Evolutionary conservation across 2,329 filamentous ascomycete genomes (phyloP).

Genomic region (Alternaria burnsii): DNA sequence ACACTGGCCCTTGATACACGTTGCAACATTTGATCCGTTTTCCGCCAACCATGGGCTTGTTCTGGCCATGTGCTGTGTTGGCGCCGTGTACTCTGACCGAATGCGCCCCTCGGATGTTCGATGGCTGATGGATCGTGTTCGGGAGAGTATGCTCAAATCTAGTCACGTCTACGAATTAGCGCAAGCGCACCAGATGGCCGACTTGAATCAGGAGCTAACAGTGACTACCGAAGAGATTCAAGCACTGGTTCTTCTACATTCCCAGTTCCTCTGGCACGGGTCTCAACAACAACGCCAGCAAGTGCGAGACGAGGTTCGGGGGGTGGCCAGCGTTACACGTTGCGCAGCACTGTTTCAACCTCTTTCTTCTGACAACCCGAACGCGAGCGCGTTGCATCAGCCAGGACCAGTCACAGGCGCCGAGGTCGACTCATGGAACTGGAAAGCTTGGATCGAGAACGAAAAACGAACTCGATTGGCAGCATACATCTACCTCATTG

Average conservation of each 20-base stretch:
- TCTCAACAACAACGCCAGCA: slow-evolving; percentile 70
- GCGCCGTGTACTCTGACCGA: slow-evolving; percentile 76
- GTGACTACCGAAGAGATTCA: slow-evolving; percentile 71
- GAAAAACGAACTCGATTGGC: slow-evolving; percentile 73
- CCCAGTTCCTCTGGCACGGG: slow-evolving; percentile 74
- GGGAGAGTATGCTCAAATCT: slow-evolving; percentile 66
- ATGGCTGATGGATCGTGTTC: slow-evolving; percentile 72
- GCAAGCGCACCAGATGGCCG: slow-evolving; percentile 49
- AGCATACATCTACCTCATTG: slow-evolving; percentile 70
- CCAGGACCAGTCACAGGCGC: slow-evolving; percentile 54
- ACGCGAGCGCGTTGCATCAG: slow-evolving; percentile 70
- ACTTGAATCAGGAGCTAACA: slow-evolving; percentile 50
- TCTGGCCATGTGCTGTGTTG: slow-evolving; percentile 75
- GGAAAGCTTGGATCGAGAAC: slow-evolving; percentile 74
- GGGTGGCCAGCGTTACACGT: slow-evolving; percentile 66
- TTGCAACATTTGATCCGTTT: slow-evolving; percentile 73
- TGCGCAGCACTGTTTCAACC: slow-evolving; percentile 65
- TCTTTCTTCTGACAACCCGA: slow-evolving; percentile 56
- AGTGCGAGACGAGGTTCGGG: slow-evolving; percentile 67
- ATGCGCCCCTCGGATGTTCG: slow-evolving; percentile 69
- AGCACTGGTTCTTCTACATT: slow-evolving; percentile 69
- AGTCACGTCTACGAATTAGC: slow-evolving; percentile 59
- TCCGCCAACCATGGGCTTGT: slow-evolving; percentile 73
- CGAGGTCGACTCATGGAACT: slow-evolving; percentile 66
- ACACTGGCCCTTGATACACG: slow-evolving; percentile 77